Evolutionary conservation across 345 rosid species (phyloP), one percentile per base, ranked within the genome.

Genomic region (Eucalyptus polybractea): DNA sequence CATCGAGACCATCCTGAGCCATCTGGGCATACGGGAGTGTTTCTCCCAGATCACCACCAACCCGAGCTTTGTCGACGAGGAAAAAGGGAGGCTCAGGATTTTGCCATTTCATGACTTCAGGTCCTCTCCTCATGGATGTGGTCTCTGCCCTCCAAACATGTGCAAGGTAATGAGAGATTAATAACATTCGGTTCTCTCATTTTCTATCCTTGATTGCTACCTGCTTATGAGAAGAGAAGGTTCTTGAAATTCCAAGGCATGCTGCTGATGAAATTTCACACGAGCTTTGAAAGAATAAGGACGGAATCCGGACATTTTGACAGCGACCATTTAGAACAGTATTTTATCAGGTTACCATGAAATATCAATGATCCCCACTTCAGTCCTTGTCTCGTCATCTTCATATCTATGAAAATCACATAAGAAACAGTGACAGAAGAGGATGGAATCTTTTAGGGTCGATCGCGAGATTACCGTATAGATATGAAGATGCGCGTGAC

Each of bases 121-220:
- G 87, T 89, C 89, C 16, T 90, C 93, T n/a, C 67, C 95, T 50
- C 99, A 95, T 90, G 97, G 97, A 29, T 97, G 98, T 90, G 50
- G 27, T 88, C 94, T 91, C 58, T 96, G 99, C 90, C 99, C 98
- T 89, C 97, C 97, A 86, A 97, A 96, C 88, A 95, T 96, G 98
- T 97, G 99, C 97, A 96, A 97, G 97, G 99, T 96, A 65, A 65
- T 8, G 76, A n/a, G 33, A 65, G 21, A n/a, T 65, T 13, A 12
- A 65, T 7, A 2, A 65, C 16, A n/a, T 65, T 27, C 16, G 21
- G 37, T 65, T 65, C 31, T 65, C 37, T n/a, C 76, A 14, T 65
- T 60, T 60, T 27, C 67, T 27, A 60, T 27, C n/a, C 67, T 3
- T 60, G 31, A 60, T 60, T 60, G 67, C 31, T 60, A 4, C 67